Base-by-base conservation (phyloP, 2,329 filamentous ascomycete genomes). In the Hymenoscyphus repandus region DNA sequence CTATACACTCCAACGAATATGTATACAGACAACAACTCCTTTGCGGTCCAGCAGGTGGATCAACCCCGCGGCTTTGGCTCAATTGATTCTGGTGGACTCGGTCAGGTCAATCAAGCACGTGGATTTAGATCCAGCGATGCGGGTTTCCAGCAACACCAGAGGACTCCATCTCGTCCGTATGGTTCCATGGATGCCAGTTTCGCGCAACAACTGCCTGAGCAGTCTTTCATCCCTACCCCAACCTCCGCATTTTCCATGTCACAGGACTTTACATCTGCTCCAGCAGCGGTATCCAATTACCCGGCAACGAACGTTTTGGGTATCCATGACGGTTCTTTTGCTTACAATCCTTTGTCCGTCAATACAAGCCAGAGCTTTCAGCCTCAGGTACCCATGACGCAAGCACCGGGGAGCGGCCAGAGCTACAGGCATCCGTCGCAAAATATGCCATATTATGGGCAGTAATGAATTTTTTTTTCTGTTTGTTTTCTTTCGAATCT, bases 341-440 rank as follows among this genome's bases (percentile, higher is more conserved):
- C 36, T 2, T 65, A 58, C 18, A 59, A 63, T 45, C 13, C 47
- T 6, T 55, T 64, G 52, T 20, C 54, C 15, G 54, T 57, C 9
- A 57, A 54, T 30, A 43, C 45, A 3, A 49, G 45, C 22, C 56
- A 57, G 37, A 50, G 41, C n/a, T 63, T 50, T 15, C 58, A 59
- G 22, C 58, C 58, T 31, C 59, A 60, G 27, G 50, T 59, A 9
- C 59, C 61, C 6, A 64, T 64, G 56, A 62, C 49, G 40, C 56
- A 58, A 22, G 54, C 55, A 22, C 62, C 54, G 9, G 60, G 58
- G 30, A 64, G 59, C 41, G 50, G 49, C 11, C 62, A 63, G 7
- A 56, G 59, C 11, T 65, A 64, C 20, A 55, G 54, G n/a, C 58
- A 62, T 45, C 56, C 60, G 2, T 55, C 58, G 15, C 61, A 59